These are phyloP conservation scores for Apophysomyces elegans DNA, from an alignment of 371 early-diverging fungal species.

Conservation along the genomic window DNA sequence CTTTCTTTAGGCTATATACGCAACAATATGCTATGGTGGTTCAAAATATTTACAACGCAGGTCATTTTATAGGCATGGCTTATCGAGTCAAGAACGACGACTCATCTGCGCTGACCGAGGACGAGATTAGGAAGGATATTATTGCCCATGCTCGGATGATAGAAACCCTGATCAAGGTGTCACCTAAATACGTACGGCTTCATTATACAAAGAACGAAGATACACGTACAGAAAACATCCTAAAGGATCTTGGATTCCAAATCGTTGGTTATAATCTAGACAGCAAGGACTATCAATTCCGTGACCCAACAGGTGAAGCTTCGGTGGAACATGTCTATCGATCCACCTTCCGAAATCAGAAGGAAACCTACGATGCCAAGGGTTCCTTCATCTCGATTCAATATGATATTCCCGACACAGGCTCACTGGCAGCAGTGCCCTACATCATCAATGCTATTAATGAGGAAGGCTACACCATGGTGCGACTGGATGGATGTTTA, in stretches of 20 bases:
- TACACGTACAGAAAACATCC: conserved; percentile 38
- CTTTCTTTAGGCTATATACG: conserved; percentile 31
- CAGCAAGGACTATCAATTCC: conserved; percentile 49
- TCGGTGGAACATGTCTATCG: conserved; percentile 38
- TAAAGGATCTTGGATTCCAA: conserved; percentile 45
- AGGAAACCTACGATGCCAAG: conserved; percentile 56
- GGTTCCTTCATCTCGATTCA: conserved; percentile 54
- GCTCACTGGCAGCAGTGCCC: conserved; percentile 40
- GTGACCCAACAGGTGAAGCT: conserved; percentile 26
- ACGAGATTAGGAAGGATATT: conserved; percentile 48
- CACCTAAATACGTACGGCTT: conserved; percentile 52
- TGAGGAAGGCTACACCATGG: conserved; percentile 57
- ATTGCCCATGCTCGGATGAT: conserved; percentile 45
- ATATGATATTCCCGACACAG: conserved; percentile 56
- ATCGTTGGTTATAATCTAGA: conserved; percentile 57
- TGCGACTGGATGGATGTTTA: conserved; percentile 56
- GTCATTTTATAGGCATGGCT: conserved; percentile 60
- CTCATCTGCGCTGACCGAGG: conserved; percentile 46
- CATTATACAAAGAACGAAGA: conserved; percentile 49
- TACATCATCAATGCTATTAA: conserved; percentile 53
- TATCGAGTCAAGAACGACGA: conserved; percentile 55
- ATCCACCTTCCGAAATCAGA: conserved; percentile 40
- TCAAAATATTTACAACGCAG: conserved; percentile 53
- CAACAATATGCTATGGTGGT: conserved; percentile 56
- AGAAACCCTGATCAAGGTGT: conserved; percentile 42